These are phyloP conservation scores for Alternaria infectoria DNA, from an alignment of 2,329 filamentous ascomycete genomes.

Conservation along the genomic window DNA sequence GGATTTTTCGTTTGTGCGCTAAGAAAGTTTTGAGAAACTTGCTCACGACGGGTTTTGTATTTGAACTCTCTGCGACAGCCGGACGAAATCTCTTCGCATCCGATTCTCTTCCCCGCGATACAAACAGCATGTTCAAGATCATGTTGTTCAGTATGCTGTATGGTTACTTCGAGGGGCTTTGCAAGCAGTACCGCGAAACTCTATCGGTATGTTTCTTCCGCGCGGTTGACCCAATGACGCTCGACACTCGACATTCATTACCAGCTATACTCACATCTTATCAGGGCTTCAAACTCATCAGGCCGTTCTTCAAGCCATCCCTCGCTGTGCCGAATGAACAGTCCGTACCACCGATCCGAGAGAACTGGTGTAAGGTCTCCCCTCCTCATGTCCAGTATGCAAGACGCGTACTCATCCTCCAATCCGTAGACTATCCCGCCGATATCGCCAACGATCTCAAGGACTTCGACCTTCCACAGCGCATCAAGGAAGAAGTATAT, in stretches of 20 bases:
- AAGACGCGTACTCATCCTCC: not conserved
- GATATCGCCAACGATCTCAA: not conserved
- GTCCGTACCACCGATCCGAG: not conserved
- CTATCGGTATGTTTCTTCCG: not conserved
- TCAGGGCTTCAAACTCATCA: not conserved
- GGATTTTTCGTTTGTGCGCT: not conserved
- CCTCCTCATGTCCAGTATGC: not conserved
- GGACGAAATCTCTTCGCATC: not conserved
- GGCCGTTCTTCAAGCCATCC: not conserved
- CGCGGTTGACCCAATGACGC: not conserved
- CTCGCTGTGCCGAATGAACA: not conserved
- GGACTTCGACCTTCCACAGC: not conserved
- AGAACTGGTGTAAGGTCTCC: not conserved
- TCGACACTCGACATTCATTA: not conserved
- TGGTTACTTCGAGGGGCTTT: not conserved
- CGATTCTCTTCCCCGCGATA: not conserved
- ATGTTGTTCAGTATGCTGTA: not conserved
- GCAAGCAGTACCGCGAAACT: not conserved
- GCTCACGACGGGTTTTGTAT: not conserved
- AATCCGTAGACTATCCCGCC: not conserved
- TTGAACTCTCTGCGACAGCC: not conserved
- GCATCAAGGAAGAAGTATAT: slow-evolving; percentile 13
- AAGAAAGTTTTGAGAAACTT: not conserved
- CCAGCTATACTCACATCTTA: not conserved
- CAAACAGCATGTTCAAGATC: not conserved